phyloP scores from a whole-genome alignment of 2,329 filamentous ascomycete species.

The Colletotrichum sp. region DNA sequence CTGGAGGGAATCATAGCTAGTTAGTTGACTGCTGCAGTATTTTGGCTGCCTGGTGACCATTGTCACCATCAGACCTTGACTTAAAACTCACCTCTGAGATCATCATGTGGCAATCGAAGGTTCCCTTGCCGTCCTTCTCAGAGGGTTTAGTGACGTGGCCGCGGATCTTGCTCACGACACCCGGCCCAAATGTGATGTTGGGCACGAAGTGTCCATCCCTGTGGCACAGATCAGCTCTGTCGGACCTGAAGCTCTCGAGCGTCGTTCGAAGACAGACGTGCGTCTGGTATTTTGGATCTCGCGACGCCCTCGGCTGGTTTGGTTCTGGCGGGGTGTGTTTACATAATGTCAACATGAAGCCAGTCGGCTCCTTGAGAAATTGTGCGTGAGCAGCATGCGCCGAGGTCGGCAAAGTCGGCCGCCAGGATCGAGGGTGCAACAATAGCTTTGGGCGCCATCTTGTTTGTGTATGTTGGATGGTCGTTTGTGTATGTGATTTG shows the following conservation, averaged over 20 bases:
- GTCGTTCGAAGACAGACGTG: neutral
- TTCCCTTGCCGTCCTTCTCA: conserved; percentile 77
- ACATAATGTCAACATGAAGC: conserved; percentile 94
- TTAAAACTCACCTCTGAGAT: conserved; percentile 80
- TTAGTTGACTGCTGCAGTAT: neutral
- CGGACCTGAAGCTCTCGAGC: neutral
- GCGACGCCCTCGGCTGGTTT: neutral
- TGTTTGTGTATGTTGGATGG: neutral
- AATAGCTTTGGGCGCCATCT: conserved; percentile 89
- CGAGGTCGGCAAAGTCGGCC: conserved; percentile 91
- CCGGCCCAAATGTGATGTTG: conserved; percentile 96
- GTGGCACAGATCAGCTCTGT: neutral
- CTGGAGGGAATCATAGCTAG: conserved; percentile 46
- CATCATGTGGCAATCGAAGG: conserved; percentile 99
- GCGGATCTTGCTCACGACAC: conserved; percentile 93
- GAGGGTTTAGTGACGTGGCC: conserved; percentile 80
- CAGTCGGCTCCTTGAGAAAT: conserved; percentile 89
- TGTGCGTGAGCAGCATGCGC: conserved; percentile 83
- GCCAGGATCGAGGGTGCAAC: conserved; percentile 98
- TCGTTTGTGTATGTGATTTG: neutral
- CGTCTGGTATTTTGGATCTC: neutral
- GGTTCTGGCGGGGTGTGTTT: conserved; percentile 21
- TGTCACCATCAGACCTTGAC: neutral
- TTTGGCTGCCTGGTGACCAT: neutral
- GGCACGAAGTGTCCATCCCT: conserved; percentile 99